Evolutionary conservation across 2,329 filamentous ascomycete genomes (phyloP).

Genomic region (Paecilomyces fulvus): DNA sequence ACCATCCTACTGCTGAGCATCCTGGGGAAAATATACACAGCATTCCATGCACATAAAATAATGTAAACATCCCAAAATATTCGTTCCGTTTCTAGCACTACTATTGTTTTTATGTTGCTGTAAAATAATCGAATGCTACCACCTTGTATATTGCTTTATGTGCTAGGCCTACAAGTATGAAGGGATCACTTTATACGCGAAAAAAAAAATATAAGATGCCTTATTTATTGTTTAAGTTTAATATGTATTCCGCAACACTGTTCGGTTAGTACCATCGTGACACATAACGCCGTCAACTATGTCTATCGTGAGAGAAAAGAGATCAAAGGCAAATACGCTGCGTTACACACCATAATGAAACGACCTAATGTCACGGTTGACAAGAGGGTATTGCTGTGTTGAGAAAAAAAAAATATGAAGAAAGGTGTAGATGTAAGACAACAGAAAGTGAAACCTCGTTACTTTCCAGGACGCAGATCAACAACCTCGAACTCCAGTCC

Average conservation of each 20-base stretch:
- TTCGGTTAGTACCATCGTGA: neutral
- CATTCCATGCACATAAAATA: too few relatives aligned
- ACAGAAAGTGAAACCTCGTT: neutral
- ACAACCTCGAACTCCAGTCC: constrained; percentile 60
- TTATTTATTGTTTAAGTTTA: neutral
- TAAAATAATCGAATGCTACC: too few relatives aligned
- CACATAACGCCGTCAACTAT: neutral
- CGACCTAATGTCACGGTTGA: neutral
- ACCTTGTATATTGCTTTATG: too few relatives aligned
- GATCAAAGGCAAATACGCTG: neutral
- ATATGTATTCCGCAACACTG: neutral
- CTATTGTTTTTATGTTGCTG: too few relatives aligned
- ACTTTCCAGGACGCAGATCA: constrained; percentile 42
- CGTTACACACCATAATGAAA: neutral
- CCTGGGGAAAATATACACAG: too few relatives aligned
- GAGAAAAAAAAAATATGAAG: neutral
- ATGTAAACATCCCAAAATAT: too few relatives aligned
- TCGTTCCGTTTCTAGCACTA: too few relatives aligned
- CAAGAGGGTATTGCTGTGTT: neutral
- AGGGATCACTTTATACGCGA: too few relatives aligned
- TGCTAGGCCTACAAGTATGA: too few relatives aligned
- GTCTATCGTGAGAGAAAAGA: neutral
- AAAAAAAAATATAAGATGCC: too few relatives aligned
- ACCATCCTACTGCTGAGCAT: too few relatives aligned
- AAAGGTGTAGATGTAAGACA: neutral